Evolutionary conservation across 768 basidiomycete genomes (phyloP).

Genomic region (Leccinum truebloodii): DNA sequence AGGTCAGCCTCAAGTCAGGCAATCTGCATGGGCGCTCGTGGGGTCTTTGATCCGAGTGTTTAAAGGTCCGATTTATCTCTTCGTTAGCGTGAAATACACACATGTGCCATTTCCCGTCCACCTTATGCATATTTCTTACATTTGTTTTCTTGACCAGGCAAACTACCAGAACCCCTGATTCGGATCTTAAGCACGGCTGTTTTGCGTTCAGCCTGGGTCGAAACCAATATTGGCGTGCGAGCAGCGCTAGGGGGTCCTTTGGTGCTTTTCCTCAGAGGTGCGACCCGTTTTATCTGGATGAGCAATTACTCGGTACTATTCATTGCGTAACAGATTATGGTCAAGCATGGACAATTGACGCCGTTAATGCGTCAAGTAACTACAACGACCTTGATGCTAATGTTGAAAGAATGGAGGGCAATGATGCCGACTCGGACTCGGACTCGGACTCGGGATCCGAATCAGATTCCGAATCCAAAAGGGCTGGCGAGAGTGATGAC

Average conservation of each 20-base stretch:
- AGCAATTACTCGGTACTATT: neutral
- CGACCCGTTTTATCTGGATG: neutral
- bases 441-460: constrained; percentile 30
- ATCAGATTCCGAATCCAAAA: constrained; percentile 15
- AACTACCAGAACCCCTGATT: constrained; percentile 35
- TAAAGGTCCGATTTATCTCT: constrained; percentile 41
- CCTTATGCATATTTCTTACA: neutral
- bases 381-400: constrained; percentile 33
- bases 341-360: constrained; percentile 54
- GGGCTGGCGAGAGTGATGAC: constrained; percentile 36
- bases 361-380: constrained; percentile 10
- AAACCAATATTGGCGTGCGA: constrained; percentile 71
- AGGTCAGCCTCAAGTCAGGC: constrained; percentile 70
- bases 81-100: neutral
- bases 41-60: constrained; percentile 39
- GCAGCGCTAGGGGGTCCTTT: constrained; percentile 68
- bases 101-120: neutral
- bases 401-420: constrained; percentile 21
- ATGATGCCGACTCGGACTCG: constrained; percentile 41
- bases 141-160: constrained; percentile 19
- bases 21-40: constrained; percentile 68
- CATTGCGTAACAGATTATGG: constrained; percentile 51
- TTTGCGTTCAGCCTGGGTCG: constrained; percentile 69
- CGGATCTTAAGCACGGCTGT: constrained; percentile 55
- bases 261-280: constrained; percentile 72